Percentiles rank a stretch among this genome's conserved stretches.
phyloP scores from a whole-genome alignment of 2,329 filamentous ascomycete species.

The Fusarium incarnatum region DNA sequence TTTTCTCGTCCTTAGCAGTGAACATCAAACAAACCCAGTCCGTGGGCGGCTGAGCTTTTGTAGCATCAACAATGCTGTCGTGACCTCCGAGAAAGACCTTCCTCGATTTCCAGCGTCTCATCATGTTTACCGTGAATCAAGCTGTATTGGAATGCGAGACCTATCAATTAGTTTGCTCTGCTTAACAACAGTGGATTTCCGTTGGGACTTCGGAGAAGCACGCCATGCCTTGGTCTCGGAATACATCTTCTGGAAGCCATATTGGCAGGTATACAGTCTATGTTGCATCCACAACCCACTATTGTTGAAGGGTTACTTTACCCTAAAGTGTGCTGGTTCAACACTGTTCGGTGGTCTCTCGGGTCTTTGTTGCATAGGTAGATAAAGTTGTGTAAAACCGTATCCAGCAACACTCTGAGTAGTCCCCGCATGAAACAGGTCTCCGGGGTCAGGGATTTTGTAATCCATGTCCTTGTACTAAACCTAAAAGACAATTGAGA shows the following conservation, averaged over 20 bases:
- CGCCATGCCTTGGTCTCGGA: background rate
- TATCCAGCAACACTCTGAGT: conserved; percentile 13
- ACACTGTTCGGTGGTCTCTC: background rate
- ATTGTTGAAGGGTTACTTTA: background rate
- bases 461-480: conserved; percentile 19
- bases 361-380: conserved; percentile 1
- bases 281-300: background rate
- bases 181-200: background rate
- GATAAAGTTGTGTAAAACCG: background rate
- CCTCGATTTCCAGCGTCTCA: background rate
- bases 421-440: conserved; percentile 37
- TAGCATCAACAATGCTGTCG: background rate
- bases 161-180: background rate
- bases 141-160: background rate
- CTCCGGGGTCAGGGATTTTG: conserved; percentile 26
- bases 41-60: conserved; percentile 1
- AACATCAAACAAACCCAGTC: conserved; percentile 9
- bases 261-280: background rate
- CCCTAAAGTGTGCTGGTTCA: background rate
- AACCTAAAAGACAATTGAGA: conserved; percentile 20
- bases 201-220: background rate
- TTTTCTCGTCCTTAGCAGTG: background rate
- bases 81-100: background rate
- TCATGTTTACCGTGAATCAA: conserved; percentile 4
- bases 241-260: background rate